Percentiles rank a stretch among this genome's conserved stretches.
These are phyloP conservation scores for Ceratopteris richardii DNA, from an alignment of 75 land plant species.

Conservation along the genomic window DNA sequence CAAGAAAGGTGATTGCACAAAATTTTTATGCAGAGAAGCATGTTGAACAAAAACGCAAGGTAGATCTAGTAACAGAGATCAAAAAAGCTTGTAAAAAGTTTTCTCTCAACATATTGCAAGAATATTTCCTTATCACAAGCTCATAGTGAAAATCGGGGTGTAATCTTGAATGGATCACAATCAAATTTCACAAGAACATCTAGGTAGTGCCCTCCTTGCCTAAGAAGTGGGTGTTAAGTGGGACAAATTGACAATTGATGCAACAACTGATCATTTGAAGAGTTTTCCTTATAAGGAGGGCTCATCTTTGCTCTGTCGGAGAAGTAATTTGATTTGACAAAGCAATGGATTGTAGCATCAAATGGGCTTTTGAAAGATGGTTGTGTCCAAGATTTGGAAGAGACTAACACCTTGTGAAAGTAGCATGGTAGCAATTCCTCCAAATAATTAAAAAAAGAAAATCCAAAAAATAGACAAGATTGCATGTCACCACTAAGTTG, in stretches of 20 bases:
- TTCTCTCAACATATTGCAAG: no score
- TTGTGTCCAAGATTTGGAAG: conserved; percentile 47
- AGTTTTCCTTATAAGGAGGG: conserved; percentile 74
- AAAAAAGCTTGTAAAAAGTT: no score
- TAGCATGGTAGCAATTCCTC: no score
- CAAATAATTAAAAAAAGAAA: no score
- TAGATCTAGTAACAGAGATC: no score
- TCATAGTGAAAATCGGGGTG: conserved; percentile 77
- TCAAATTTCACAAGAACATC: conserved; percentile 29
- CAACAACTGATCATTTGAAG: conserved; percentile 62
- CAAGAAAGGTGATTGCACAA: no score
- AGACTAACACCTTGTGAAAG: background rate
- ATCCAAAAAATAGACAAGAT: no score
- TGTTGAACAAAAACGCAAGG: no score
- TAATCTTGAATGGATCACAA: conserved; percentile 70
- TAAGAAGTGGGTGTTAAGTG: conserved; percentile 72
- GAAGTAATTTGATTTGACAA: conserved; percentile 52
- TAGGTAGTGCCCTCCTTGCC: conserved; percentile 38
- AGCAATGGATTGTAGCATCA: conserved; percentile 70
- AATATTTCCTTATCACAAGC: no score
- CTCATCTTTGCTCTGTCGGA: conserved; percentile 91
- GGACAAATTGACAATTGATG: conserved; percentile 67
- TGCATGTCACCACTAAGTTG: no score
- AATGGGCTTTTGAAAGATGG: conserved; percentile 64
- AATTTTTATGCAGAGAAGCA: no score